These are phyloP conservation scores for Pleurotus pulmonarius DNA, from an alignment of 768 basidiomycete species.

Conservation along the genomic window DNA sequence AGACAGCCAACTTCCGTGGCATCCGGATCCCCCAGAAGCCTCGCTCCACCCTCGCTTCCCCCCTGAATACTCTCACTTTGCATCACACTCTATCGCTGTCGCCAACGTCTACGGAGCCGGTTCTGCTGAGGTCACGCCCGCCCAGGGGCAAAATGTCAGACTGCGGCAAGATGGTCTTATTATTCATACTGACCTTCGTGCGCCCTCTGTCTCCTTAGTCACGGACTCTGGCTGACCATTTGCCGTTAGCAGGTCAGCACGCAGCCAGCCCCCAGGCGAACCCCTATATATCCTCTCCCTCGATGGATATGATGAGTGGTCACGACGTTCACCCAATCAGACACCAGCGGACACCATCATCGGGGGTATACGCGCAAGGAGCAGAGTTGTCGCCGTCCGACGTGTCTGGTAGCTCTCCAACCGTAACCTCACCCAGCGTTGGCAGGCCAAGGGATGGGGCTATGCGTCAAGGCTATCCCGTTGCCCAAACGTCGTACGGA, in stretches of 20 bases:
- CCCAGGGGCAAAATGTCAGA: background rate
- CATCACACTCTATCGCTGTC: background rate
- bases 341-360: background rate
- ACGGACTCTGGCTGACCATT: background rate
- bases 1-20: background rate
- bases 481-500: background rate
- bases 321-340: background rate
- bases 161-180: background rate
- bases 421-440: background rate
- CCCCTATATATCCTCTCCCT: background rate
- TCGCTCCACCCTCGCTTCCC: background rate
- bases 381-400: background rate
- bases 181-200: background rate
- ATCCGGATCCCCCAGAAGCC: conserved; percentile 5
- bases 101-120: background rate
- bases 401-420: background rate
- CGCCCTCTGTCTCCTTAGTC: background rate
- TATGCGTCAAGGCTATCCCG: background rate
- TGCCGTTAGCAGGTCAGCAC: background rate
- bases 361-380: background rate
- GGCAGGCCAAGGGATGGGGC: background rate
- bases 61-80: background rate
- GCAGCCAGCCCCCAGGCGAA: background rate
- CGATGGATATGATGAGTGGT: background rate
- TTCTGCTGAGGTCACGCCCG: background rate